These are phyloP conservation scores for Liriodendron chinense DNA, from an alignment of 164 flowering plant species.

Conservation along the genomic window DNA sequence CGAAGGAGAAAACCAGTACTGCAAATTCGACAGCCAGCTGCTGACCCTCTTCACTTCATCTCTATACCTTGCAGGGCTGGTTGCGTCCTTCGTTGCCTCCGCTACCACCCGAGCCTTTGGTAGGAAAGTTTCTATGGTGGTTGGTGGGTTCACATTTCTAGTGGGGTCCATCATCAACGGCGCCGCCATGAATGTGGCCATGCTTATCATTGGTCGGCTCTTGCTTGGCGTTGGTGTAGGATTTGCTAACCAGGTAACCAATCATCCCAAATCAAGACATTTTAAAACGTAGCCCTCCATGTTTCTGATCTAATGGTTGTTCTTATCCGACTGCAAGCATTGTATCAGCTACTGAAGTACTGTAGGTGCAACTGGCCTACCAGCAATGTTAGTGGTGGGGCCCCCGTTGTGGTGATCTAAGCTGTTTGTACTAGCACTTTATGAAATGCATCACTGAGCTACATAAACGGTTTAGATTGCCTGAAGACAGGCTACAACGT, in stretches of 20 bases:
- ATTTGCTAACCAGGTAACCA: conserved; percentile 35
- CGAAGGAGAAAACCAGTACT: conserved; percentile 3
- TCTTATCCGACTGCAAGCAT: too few species aligned
- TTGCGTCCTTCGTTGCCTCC: conserved; percentile 36
- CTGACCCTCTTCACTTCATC: conserved; percentile 43
- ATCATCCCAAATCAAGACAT: not conserved
- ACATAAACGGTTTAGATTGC: too few species aligned
- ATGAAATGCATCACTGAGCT: too few species aligned
- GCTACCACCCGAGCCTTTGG: conserved; percentile 25
- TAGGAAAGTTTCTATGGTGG: conserved; percentile 30
- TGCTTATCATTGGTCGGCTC: conserved; percentile 37
- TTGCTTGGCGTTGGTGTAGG: conserved; percentile 46
- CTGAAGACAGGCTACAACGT: too few species aligned
- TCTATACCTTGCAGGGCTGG: conserved; percentile 38
- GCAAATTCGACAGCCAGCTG: conserved; percentile 30
- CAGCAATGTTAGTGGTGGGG: too few species aligned
- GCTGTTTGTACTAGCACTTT: too few species aligned
- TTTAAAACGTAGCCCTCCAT: not conserved
- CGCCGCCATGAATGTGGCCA: conserved; percentile 19
- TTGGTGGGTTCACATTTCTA: conserved; percentile 29
- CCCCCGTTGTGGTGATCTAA: too few species aligned
- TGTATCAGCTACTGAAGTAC: too few species aligned
- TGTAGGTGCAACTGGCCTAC: too few species aligned
- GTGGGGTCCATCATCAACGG: conserved; percentile 32
- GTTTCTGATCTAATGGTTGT: too few species aligned